These are phyloP conservation scores for Lodderomyces jiufengensis DNA, from an alignment of 1,139 yeast species.

Conservation along the genomic window DNA sequence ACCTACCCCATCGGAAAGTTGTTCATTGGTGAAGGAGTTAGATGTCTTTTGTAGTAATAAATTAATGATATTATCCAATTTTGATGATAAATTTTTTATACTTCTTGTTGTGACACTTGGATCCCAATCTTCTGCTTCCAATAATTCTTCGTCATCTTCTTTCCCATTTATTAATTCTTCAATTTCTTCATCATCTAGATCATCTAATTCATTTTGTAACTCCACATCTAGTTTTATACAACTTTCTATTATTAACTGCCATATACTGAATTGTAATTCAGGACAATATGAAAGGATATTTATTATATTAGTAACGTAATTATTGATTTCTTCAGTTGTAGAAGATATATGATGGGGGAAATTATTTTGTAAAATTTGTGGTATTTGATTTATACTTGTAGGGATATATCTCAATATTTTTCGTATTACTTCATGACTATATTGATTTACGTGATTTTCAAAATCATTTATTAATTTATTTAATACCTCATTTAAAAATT, in stretches of 20 bases:
- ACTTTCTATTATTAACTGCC: constrained; percentile 79
- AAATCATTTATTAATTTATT: constrained; percentile 63
- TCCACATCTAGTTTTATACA: constrained; percentile 91
- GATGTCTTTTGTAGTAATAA: constrained; percentile 52
- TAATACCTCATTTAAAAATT: constrained; percentile 84
- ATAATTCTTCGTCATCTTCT: constrained; percentile 36
- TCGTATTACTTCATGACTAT: constrained; percentile 54
- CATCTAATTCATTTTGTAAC: constrained; percentile 82
- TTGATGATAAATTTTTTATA: constrained; percentile 55
- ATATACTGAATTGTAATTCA: constrained; percentile 67
- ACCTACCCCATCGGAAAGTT: constrained; percentile 59
- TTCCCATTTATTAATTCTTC: constrained; percentile 58
- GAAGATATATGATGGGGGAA: constrained; percentile 81
- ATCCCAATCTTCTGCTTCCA: constrained; percentile 33
- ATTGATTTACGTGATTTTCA: constrained; percentile 35
- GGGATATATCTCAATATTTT: constrained; percentile 73
- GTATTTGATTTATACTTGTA: constrained; percentile 68
- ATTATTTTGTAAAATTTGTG: constrained; percentile 50
- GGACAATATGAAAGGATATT: constrained; percentile 62
- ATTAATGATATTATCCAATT: constrained; percentile 66
- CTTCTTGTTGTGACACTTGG: constrained; percentile 46
- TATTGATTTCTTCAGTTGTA: constrained; percentile 48
- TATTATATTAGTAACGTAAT: constrained; percentile 66
- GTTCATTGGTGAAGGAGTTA: constrained; percentile 47
- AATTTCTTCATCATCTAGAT: constrained; percentile 71